Conservation (phyloP, 2,329 filamentous ascomycete genomes). For the Pseudopyricularia cyperi region DNA sequence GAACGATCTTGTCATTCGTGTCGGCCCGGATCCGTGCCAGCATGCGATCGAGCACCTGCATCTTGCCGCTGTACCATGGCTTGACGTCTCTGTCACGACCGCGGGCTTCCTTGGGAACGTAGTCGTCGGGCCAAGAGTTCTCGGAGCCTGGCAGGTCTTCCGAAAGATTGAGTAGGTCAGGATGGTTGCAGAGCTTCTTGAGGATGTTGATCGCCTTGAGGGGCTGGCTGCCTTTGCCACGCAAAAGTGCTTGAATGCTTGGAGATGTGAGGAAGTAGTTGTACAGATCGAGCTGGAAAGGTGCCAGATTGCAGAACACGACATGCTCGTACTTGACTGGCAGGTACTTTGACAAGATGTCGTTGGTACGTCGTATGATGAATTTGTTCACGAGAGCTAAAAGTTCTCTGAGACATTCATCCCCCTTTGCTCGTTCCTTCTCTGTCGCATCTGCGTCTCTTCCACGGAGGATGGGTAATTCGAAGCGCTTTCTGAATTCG, state of each 20-base stretch:
- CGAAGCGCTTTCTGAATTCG: slow-evolving; percentile 89
- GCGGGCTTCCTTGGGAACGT: slow-evolving; percentile 72
- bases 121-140: slow-evolving; percentile 69
- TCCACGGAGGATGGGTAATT: slow-evolving; percentile 81
- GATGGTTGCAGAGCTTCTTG: slow-evolving; percentile 98
- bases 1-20: slow-evolving; percentile 97
- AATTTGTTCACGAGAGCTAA: slow-evolving; percentile 89
- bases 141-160: slow-evolving; percentile 83
- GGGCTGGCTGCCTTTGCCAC: slow-evolving; percentile 89
- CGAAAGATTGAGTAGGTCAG: slow-evolving; percentile 74
- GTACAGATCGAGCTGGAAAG: slow-evolving; percentile 87
- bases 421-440: slow-evolving; percentile 66
- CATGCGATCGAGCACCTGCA: slow-evolving; percentile 97
- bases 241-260: slow-evolving; percentile 80
- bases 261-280: slow-evolving; percentile 96
- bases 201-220: slow-evolving; percentile 92
- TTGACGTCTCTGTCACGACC: slow-evolving; percentile 88
- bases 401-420: slow-evolving; percentile 70
- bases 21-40: slow-evolving; percentile 87
- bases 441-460: slow-evolving; percentile 85
- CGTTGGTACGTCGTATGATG: slow-evolving; percentile 94
- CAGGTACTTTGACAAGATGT: slow-evolving; percentile 93
- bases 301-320: slow-evolving; percentile 89
- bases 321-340: slow-evolving; percentile 99
- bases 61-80: slow-evolving; percentile 94